Conservation (phyloP, 768 basidiomycete genomes). For the Daedaleopsis nitida region DNA sequence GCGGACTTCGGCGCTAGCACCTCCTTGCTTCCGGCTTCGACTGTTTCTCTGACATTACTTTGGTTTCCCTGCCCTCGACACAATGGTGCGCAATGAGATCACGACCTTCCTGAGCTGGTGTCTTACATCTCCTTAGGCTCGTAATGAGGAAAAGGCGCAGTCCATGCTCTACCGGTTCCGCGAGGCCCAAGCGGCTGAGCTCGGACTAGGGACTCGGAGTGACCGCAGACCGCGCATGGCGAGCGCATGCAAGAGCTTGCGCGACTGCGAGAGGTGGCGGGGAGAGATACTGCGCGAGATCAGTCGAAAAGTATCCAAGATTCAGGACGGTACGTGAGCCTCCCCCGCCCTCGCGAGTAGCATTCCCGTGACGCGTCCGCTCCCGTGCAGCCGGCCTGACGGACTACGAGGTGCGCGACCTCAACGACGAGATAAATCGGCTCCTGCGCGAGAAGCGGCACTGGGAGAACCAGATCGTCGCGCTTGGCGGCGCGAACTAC, state of each 20-base stretch:
- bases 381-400: conserved; percentile 73
- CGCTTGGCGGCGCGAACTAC: conserved; percentile 94
- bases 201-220: conserved; percentile 82
- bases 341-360: no score
- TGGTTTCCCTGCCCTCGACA: background rate
- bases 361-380: no score
- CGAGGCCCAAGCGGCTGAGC: conserved; percentile 93
- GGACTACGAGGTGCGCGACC: conserved; percentile 93
- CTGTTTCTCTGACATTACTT: no score
- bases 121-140: conserved; percentile 56
- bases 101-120: background rate
- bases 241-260: conserved; percentile 84
- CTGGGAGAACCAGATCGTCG: conserved; percentile 99
- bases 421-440: conserved; percentile 98
- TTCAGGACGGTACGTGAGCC: conserved; percentile 78
- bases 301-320: conserved; percentile 95
- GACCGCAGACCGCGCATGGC: conserved; percentile 94
- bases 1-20: no score
- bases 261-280: conserved; percentile 94
- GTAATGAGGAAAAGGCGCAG: conserved; percentile 98
- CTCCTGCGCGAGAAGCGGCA: conserved; percentile 93
- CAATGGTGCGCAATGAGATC: background rate
- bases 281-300: conserved; percentile 95
- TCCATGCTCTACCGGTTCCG: conserved; percentile 95
- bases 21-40: no score